These are phyloP conservation scores for Lipomyces starkeyi DNA, from an alignment of 805 yeast genomes.

Conservation along the genomic window DNA sequence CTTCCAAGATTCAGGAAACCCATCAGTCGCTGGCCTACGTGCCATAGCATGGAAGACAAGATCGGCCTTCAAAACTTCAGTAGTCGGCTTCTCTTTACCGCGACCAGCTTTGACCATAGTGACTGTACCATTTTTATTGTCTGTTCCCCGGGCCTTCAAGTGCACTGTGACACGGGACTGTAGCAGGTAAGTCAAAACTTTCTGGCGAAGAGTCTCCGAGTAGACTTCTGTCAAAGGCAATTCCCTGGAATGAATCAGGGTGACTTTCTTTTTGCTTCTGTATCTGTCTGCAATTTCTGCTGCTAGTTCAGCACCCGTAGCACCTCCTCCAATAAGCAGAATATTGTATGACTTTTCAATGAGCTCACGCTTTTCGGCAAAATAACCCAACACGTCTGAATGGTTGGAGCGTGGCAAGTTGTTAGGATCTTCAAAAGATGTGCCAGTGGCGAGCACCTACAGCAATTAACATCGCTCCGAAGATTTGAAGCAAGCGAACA, in stretches of 20 bases:
- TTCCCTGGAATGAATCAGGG: constrained; percentile 37
- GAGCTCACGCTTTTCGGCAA: constrained; percentile 33
- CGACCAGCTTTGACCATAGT: constrained; percentile 8
- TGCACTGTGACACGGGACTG: constrained; percentile 37
- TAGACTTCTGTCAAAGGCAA: constrained; percentile 31
- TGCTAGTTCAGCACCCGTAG: constrained; percentile 58
- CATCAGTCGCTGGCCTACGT: constrained; percentile 18
- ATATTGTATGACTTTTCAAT: constrained; percentile 49
- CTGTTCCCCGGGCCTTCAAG: constrained; percentile 27
- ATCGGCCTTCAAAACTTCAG: constrained; percentile 19
- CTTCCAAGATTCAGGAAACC: constrained; percentile 23
- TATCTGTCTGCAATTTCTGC: constrained; percentile 53
- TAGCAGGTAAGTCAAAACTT: constrained; percentile 31
- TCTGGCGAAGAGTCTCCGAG: constrained; percentile 22
- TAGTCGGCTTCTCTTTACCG: constrained; percentile 7
- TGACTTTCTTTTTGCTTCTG: constrained; percentile 47
- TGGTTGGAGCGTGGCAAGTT: constrained; percentile 9
- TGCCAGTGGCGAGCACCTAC: constrained; percentile 32
- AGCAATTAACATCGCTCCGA: neutral
- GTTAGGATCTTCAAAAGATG: constrained; percentile 17
- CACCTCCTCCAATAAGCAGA: constrained; percentile 60
- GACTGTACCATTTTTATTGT: constrained; percentile 25
- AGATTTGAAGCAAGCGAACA: neutral
- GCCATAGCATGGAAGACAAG: constrained; percentile 15
- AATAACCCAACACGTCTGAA: constrained; percentile 16